Conservation (phyloP, 2,329 filamentous ascomycete genomes). For the Sarocladium strictum region DNA sequence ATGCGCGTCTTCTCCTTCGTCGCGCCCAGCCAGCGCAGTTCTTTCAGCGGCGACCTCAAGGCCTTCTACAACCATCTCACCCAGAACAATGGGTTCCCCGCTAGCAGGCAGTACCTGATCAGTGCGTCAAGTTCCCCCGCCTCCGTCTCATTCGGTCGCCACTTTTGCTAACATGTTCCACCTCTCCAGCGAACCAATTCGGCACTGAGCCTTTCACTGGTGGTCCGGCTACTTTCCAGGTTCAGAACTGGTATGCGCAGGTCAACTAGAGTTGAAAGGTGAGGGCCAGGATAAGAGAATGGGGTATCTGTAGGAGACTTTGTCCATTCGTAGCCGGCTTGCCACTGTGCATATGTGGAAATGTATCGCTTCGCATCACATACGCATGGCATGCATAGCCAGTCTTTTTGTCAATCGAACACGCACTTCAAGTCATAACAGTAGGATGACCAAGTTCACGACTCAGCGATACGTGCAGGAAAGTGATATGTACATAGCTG, state of each 20-base stretch:
- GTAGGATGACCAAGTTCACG: too few relatives aligned
- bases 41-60: slow-evolving; percentile 50
- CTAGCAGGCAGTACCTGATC: slow-evolving; percentile 43
- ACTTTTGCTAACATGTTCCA: not conserved
- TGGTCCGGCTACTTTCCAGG: slow-evolving; percentile 11
- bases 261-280: not conserved
- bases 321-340: too few relatives aligned
- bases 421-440: too few relatives aligned
- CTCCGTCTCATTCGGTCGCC: not conserved
- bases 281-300: too few relatives aligned
- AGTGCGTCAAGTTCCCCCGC: slow-evolving; percentile 13
- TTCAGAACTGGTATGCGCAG: slow-evolving; percentile 11
- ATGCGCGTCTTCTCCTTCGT: slow-evolving; percentile 48
- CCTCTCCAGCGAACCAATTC: slow-evolving; percentile 16
- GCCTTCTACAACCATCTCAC: slow-evolving; percentile 51
- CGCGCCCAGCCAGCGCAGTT: slow-evolving; percentile 32
- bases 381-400: too few relatives aligned
- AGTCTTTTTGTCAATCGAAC: too few relatives aligned
- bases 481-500: too few relatives aligned
- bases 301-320: too few relatives aligned
- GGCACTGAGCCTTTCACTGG: slow-evolving; percentile 54
- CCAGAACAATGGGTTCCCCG: slow-evolving; percentile 37
- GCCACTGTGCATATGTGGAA: too few relatives aligned
- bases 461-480: too few relatives aligned
- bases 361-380: too few relatives aligned